Base-by-base conservation (phyloP, 73 alveolate genomes). In the Uronychia setigera region DNA sequence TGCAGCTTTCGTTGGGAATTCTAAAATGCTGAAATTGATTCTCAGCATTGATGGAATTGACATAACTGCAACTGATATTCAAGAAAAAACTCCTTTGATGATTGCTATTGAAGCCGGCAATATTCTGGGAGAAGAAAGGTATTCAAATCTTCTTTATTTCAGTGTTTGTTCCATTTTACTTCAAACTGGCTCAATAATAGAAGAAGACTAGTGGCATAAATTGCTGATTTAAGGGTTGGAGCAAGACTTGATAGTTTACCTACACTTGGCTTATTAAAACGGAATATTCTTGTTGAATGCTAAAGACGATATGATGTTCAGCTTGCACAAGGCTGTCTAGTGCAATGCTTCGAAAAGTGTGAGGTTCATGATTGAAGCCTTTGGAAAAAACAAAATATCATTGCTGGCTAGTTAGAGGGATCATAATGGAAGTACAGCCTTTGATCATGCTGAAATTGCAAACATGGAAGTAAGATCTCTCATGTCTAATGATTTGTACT, bases 1-100 rank as follows among this genome's bases (percentile, higher is more conserved):
- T 29, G 92, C 95, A 29, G 95, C 87, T 0, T 89, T 67, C 57
- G 26, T 77, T 27, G 95, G 95, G 29, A 78, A 89, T 74, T 26
- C 77, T 1, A 74, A 76, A 33, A 77, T 83, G 26, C 46, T 89
- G 19, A 78, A 60, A 31, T 77, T 31, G 13, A 60, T 89, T 1
- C 27, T 80, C 1, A 76, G 32, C 25, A 77, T 78, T 29, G 86
- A 78, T 14, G 85, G 34, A 14, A 79, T 78, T 13, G 88, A 77
- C 27, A 46, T 89, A 19, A 80, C 79, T 31, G 90, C 76, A 33
- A 74, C 32, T 30, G 88, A 89, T 35, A 89, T 81, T 32, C 83
- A 84, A 29, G 89, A 83, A 19, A 84, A 88, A 34, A 89, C 95
- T 31, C 90, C 95, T 0, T 29, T 89, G 27, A 28, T 83, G 26